These are phyloP conservation scores for Corinectria fuckeliana DNA, from an alignment of 2,329 filamentous ascomycete species.

Conservation along the genomic window DNA sequence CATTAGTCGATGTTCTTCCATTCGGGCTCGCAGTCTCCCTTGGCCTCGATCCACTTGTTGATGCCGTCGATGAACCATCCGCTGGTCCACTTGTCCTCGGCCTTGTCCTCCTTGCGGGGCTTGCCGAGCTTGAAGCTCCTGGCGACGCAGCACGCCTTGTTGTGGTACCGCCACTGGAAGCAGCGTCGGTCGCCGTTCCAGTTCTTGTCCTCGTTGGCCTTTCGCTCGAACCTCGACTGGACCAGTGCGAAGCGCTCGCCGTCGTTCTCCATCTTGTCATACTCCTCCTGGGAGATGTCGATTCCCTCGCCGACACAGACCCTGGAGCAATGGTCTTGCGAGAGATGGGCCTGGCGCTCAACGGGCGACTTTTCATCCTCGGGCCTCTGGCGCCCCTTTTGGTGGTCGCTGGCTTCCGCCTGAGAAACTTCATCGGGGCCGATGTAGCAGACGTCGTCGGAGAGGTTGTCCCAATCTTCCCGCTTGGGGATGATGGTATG, in stretches of 20 bases:
- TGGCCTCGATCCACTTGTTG: conserved; percentile 53
- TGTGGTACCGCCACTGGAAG: conserved; percentile 55
- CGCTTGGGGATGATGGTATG: conserved; percentile 50
- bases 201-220: conserved; percentile 25
- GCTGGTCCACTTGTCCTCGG: conserved; percentile 46
- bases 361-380: conserved; percentile 48
- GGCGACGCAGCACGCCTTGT: conserved; percentile 52
- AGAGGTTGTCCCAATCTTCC: conserved; percentile 60
- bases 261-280: conserved; percentile 37
- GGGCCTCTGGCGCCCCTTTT: conserved; percentile 46
- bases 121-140: conserved; percentile 53
- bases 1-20: conserved; percentile 48
- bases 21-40: conserved; percentile 50
- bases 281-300: conserved; percentile 45
- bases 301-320: conserved; percentile 54
- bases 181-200: conserved; percentile 47
- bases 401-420: conserved; percentile 39
- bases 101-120: conserved; percentile 43
- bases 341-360: conserved; percentile 54
- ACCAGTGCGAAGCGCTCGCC: conserved; percentile 39
- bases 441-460: conserved; percentile 55
- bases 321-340: conserved; percentile 53
- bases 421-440: conserved; percentile 47
- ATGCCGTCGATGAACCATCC: conserved; percentile 57
- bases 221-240: conserved; percentile 35